phyloP scores from a whole-genome alignment of 305 asterid species.

The Fraxinus albicans region DNA sequence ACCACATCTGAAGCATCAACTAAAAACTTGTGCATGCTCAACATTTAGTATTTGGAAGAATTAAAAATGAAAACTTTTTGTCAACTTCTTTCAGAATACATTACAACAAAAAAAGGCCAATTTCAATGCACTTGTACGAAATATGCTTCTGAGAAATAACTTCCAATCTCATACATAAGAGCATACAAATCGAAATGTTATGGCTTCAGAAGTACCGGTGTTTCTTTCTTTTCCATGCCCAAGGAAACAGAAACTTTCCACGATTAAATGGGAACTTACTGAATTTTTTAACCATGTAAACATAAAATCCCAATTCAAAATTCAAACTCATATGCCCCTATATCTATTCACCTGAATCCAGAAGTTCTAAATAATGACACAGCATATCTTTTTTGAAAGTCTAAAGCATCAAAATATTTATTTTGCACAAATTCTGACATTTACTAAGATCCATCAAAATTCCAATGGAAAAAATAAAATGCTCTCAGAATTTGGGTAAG shows the following conservation, averaged over 20 bases:
- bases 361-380: neutral
- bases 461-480: neutral
- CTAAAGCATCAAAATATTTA: neutral
- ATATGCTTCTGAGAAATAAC: neutral
- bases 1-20: neutral
- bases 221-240: neutral
- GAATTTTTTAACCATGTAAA: neutral
- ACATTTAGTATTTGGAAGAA: neutral
- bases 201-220: neutral
- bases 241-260: neutral
- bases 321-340: neutral
- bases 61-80: neutral
- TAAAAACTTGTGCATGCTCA: neutral
- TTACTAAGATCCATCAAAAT: neutral
- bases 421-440: neutral
- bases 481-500: neutral
- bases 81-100: neutral
- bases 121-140: neutral
- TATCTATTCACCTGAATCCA: neutral
- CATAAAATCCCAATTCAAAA: neutral
- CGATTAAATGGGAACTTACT: neutral
- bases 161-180: neutral
- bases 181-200: neutral
- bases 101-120: neutral
- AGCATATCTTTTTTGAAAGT: neutral